phyloP scores from a whole-genome alignment of 140 eudicot species.

The Senecio squalidus region DNA sequence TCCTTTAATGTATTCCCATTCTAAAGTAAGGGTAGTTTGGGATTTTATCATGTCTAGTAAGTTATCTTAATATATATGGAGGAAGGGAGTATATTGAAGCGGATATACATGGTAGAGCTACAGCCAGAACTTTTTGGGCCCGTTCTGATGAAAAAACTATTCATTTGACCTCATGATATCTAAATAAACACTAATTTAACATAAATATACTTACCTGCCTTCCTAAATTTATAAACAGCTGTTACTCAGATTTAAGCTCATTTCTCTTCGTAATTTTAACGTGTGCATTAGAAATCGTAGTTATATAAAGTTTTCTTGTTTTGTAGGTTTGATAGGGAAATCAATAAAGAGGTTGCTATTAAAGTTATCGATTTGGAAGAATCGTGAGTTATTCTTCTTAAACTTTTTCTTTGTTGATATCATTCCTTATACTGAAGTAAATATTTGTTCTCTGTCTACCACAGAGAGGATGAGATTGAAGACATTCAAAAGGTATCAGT shows the following conservation, averaged over 20 bases:
- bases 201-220: not conserved
- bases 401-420: not conserved
- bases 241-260: not conserved
- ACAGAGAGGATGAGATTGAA: conserved; percentile 97
- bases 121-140: not conserved
- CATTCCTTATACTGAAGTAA: not conserved
- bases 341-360: conserved; percentile 84
- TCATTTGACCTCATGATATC: not conserved
- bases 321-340: conserved; percentile 87
- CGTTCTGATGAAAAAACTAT: not conserved
- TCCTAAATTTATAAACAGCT: not conserved
- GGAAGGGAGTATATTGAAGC: not conserved
- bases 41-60: not conserved
- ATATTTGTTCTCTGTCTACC: conserved; percentile 18
- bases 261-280: not conserved
- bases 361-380: conserved; percentile 98
- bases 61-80: not conserved
- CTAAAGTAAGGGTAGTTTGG: not conserved
- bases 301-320: conserved; percentile 12
- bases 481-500: conserved; percentile 84
- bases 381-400: conserved; percentile 60
- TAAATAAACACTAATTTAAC: not conserved
- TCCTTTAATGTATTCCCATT: not conserved
- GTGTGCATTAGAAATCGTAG: not conserved
- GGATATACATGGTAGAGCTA: not conserved